Conservation (phyloP, 305 asterid genomes). For the Petunia hybrid region DNA sequence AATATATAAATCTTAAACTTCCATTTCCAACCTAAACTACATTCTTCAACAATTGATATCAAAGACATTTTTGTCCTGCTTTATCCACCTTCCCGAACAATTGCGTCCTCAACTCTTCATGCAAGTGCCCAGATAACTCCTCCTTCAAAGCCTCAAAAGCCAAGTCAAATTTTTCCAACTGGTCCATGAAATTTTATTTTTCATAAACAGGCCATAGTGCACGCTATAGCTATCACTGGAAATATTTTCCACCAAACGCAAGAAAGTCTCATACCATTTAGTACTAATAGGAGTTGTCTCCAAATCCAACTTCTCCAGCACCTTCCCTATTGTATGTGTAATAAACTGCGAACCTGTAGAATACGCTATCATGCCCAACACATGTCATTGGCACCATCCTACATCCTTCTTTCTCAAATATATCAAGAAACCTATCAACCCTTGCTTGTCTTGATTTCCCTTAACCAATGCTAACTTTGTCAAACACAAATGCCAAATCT, state of each 20-base stretch:
- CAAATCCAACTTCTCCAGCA: conserved; percentile 33
- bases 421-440: conserved; percentile 58
- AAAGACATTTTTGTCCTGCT: no score
- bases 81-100: no score
- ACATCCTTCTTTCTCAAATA: conserved; percentile 78
- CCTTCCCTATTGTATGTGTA: conserved; percentile 52
- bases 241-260: conserved; percentile 73
- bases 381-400: conserved; percentile 73
- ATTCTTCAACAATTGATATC: no score
- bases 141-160: no score
- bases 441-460: conserved; percentile 53
- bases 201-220: conserved; percentile 78
- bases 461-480: conserved; percentile 47
- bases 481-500: conserved; percentile 46
- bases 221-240: conserved; percentile 75
- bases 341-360: conserved; percentile 57
- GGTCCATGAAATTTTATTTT: conserved; percentile 79
- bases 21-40: no score
- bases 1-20: no score
- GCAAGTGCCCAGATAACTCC: no score
- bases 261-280: conserved; percentile 74
- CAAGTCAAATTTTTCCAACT: conserved; percentile 45
- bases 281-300: conserved; percentile 55
- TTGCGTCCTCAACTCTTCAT: no score
- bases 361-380: conserved; percentile 65